These are phyloP conservation scores for Arbutus unedo DNA, from an alignment of 148 eudicot species.

Conservation along the genomic window DNA sequence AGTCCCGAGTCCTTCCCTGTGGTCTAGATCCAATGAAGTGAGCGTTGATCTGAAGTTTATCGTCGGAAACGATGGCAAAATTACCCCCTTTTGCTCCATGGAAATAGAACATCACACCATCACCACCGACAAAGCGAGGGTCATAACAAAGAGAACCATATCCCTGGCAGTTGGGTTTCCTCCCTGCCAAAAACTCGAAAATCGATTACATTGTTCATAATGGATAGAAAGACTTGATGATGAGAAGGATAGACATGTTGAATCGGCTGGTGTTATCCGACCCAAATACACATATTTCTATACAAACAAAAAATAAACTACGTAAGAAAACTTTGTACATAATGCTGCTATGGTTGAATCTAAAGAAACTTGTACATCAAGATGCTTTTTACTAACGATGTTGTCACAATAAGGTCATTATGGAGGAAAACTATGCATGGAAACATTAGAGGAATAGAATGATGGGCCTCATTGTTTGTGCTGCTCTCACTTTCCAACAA, in stretches of 20 bases:
- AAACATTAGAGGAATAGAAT: too few species aligned
- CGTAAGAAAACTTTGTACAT: too few species aligned
- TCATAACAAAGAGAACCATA: constrained; percentile 40
- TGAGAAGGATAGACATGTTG: not conserved
- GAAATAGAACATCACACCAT: constrained; percentile 47
- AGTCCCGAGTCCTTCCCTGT: constrained; percentile 35
- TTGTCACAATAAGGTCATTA: not conserved
- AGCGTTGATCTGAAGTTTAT: constrained; percentile 41
- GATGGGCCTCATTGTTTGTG: too few species aligned
- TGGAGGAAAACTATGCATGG: not conserved
- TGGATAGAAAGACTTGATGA: not conserved
- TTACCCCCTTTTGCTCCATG: constrained; percentile 37
- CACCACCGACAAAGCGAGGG: constrained; percentile 46
- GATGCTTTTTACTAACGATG: too few species aligned
- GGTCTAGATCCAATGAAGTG: constrained; percentile 45
- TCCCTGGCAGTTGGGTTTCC: constrained; percentile 32
- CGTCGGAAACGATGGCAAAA: constrained; percentile 39
- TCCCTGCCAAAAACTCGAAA: constrained; percentile 21
- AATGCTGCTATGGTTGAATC: too few species aligned
- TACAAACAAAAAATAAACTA: too few species aligned
- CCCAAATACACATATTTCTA: not conserved
- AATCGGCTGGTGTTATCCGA: not conserved
- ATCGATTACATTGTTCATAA: not conserved
- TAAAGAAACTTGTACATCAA: too few species aligned
- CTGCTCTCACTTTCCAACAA: too few species aligned